These are phyloP conservation scores for Globisporangium spinosum DNA, from an alignment of 352 stramenopile species.

Conservation along the genomic window DNA sequence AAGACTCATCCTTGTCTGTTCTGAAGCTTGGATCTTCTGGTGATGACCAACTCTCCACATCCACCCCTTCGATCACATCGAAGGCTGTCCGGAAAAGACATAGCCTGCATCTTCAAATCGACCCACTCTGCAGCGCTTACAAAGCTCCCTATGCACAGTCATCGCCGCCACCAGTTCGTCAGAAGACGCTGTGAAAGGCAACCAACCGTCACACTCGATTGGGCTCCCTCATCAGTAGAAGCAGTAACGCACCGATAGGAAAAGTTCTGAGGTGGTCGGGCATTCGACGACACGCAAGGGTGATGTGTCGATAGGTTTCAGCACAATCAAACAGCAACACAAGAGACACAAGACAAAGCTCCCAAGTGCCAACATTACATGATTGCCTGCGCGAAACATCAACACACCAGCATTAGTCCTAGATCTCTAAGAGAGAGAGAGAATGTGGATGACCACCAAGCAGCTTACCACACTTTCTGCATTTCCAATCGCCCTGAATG, in stretches of 20 bases:
- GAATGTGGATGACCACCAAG: neutral
- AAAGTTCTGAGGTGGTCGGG: conserved; percentile 44
- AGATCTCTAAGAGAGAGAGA: neutral
- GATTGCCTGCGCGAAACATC: conserved; percentile 33
- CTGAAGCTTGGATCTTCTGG: neutral
- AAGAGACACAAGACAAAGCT: conserved; percentile 4
- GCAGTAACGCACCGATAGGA: conserved; percentile 43
- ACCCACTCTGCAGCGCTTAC: conserved; percentile 61
- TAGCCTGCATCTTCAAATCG: conserved; percentile 58
- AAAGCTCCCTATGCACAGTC: conserved; percentile 34
- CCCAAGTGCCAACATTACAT: conserved; percentile 32
- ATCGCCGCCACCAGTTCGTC: neutral
- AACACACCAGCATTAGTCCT: conserved; percentile 9
- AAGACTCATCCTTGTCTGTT: neutral
- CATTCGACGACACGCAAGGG: neutral
- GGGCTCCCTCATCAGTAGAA: neutral
- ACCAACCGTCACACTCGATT: neutral
- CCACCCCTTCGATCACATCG: neutral
- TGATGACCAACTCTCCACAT: neutral
- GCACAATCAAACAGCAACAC: neutral
- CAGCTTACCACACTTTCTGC: conserved; percentile 56
- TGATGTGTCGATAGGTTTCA: neutral
- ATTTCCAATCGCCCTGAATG: conserved; percentile 73
- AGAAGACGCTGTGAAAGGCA: neutral
- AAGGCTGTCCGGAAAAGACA: conserved; percentile 31